A percentile compares a stretch with the other conserved stretches of the same genome.
phyloP scores from a whole-genome alignment of 73 alveolate genomes.

The Durusdinium trenchii region DNA sequence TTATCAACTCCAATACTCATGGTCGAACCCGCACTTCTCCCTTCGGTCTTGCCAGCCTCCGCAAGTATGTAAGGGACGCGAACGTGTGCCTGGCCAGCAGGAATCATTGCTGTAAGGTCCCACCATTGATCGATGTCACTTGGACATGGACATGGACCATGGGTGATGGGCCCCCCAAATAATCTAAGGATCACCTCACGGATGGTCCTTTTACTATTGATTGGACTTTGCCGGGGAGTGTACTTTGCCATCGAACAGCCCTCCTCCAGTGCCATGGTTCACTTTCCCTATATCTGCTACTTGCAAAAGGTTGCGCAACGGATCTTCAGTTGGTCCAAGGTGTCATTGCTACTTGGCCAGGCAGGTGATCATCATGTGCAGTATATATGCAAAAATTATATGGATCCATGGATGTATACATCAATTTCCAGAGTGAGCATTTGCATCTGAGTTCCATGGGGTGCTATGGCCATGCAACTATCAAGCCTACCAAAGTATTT shows the following conservation, averaged over 20 bases:
- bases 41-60: background rate
- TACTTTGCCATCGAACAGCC: background rate
- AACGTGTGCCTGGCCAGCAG: background rate
- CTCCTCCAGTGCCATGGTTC: background rate
- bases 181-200: background rate
- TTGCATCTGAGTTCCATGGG: too few species aligned
- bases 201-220: background rate
- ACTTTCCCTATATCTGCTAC: background rate
- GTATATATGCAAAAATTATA: too few species aligned
- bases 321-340: background rate
- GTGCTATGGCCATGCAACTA: too few species aligned
- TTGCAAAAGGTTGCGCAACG: background rate
- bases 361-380: too few species aligned
- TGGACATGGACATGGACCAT: background rate
- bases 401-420: too few species aligned
- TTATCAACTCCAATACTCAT: background rate
- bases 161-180: background rate
- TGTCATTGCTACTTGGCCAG: background rate
- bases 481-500: too few species aligned
- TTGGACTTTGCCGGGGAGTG: background rate
- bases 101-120: background rate
- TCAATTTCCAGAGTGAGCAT: too few species aligned
- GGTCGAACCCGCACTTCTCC: background rate
- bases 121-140: background rate
- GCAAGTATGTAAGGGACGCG: background rate